Percentiles rank a stretch among this genome's conserved stretches.
Evolutionary conservation across 257 asterid genomes (phyloP).

Genomic region (Solanum stenotomum): DNA sequence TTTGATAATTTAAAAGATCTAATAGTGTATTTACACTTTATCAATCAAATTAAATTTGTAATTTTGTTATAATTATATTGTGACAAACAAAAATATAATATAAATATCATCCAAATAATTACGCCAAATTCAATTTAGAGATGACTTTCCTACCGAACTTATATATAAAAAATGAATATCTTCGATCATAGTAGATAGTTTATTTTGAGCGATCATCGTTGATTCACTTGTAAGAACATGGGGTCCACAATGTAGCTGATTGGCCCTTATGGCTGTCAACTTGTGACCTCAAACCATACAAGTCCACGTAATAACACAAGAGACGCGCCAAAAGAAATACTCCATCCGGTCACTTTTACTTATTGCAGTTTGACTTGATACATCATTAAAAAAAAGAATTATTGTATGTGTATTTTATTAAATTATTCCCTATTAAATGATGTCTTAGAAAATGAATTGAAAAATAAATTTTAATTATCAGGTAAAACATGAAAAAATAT

Average conservation of each 20-base stretch:
- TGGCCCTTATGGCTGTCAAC: background rate
- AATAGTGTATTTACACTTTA: background rate
- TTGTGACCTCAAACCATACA: background rate
- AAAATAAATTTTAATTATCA: no score
- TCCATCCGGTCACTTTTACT: no score
- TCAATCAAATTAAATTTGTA: background rate
- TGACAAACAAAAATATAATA: background rate
- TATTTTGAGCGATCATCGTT: background rate
- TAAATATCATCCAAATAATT: background rate
- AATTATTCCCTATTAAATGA: no score
- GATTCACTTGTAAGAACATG: background rate
- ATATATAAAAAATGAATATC: background rate
- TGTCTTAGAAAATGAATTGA: no score
- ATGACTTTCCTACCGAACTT: background rate
- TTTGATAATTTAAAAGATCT: background rate
- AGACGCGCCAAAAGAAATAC: background rate
- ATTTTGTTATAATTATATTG: background rate
- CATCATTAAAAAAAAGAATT: no score
- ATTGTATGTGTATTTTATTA: no score
- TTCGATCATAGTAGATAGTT: background rate
- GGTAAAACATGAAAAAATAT: no score
- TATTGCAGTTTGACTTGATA: no score
- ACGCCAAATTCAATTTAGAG: background rate
- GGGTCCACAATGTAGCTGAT: background rate
- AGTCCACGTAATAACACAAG: background rate